Conservation (phyloP, 1,284 basidiomycete genomes). For the Moesziomyces sp. region DNA sequence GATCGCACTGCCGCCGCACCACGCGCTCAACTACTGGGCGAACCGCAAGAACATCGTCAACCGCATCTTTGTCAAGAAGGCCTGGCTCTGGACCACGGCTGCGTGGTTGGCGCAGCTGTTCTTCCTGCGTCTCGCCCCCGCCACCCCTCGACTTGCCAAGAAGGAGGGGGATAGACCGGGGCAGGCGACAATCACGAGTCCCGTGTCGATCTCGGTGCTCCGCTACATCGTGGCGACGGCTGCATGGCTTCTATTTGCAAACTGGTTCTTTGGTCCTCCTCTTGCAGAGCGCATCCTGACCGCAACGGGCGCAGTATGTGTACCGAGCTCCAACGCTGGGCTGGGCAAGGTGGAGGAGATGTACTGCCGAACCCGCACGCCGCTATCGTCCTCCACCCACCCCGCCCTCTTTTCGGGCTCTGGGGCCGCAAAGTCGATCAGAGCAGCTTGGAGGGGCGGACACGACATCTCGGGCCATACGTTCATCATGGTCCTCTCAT, state of each 20-base stretch:
- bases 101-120: conserved; percentile 40
- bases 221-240: conserved; percentile 36
- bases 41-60: conserved; percentile 85
- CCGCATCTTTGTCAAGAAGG: conserved; percentile 84
- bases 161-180: conserved; percentile 10
- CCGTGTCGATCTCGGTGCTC: conserved; percentile 33
- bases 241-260: conserved; percentile 70
- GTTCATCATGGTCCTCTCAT: conserved; percentile 87
- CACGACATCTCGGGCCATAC: conserved; percentile 95
- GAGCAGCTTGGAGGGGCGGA: conserved; percentile 74
- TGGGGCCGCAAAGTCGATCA: conserved; percentile 10
- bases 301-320: conserved; percentile 84
- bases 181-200: conserved; percentile 31
- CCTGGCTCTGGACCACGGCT: conserved; percentile 85
- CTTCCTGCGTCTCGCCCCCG: conserved; percentile 19
- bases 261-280: conserved; percentile 92
- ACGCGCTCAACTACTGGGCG: conserved; percentile 69
- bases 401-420: conserved; percentile 29
- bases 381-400: conserved; percentile 30
- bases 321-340: conserved; percentile 64
- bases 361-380: conserved; percentile 51
- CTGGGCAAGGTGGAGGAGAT: conserved; percentile 31
- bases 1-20: conserved; percentile 73
- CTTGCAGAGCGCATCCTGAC: conserved; percentile 80
- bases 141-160: conserved; percentile 7